These are phyloP conservation scores for Thermoascus crustaceus DNA, from an alignment of 2,329 filamentous ascomycete species.

Conservation along the genomic window DNA sequence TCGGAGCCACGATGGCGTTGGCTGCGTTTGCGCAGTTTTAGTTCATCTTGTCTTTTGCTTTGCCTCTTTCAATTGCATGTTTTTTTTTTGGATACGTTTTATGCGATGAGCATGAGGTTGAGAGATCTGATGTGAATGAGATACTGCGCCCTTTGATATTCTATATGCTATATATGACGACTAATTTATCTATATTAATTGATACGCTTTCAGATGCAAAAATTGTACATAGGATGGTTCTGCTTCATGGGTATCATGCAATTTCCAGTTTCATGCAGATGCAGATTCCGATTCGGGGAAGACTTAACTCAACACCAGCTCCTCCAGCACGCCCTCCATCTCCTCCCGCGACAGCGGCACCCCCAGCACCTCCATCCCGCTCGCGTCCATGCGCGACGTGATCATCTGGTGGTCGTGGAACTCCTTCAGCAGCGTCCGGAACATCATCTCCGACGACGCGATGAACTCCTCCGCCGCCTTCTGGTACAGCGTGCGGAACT, in stretches of 20 bases:
- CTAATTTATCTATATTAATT: conserved; percentile 7
- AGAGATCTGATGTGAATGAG: no score
- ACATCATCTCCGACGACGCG: conserved; percentile 91
- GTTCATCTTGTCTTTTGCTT: conserved; percentile 3
- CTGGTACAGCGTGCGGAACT: conserved; percentile 86
- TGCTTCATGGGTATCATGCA: conserved; percentile 26
- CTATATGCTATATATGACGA: no score
- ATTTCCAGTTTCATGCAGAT: not conserved
- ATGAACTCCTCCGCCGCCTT: conserved; percentile 97
- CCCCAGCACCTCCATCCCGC: conserved; percentile 77
- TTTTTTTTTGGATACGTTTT: no score
- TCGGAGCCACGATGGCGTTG: conserved; percentile 37
- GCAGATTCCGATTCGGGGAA: not conserved
- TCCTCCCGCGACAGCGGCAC: conserved; percentile 83
- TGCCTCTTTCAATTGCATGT: not conserved
- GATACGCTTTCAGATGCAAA: no score
- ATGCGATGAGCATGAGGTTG: no score
- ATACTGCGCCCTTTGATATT: not conserved
- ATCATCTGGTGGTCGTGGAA: conserved; percentile 99
- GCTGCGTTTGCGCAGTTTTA: conserved; percentile 39
- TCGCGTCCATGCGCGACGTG: conserved; percentile 72
- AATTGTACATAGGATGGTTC: conserved; percentile 9
- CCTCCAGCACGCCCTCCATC: conserved; percentile 79
- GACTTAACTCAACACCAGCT: conserved; percentile 43
- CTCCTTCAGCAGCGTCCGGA: conserved; percentile 89